Base-by-base conservation (phyloP, 2,329 filamentous ascomycete species). In the Clathrospora elynae region DNA sequence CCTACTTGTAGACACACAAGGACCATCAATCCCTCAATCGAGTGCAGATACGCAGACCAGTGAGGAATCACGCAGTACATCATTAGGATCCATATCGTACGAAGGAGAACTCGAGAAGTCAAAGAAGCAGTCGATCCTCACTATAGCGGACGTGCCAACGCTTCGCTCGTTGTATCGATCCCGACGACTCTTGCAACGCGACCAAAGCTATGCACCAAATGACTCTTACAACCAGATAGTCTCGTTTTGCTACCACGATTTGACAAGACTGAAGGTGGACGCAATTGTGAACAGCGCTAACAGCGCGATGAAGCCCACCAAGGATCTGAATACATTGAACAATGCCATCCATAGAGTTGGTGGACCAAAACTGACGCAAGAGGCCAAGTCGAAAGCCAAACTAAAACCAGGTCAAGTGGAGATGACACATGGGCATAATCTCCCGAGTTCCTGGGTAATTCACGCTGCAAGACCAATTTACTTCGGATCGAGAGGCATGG, bases 251-350 rank as follows among this genome's bases (percentile, higher is more conserved):
- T 53, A 51, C 28, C 50, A 65, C 32, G 62, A 70, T 19, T 35
- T 71, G 5, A 68, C 64, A 1, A 54, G 50, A n/a, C 20, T 71
- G 3, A 53, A 58, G 16, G 65, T 68, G 0, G 67, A 68, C 28
- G 65, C 65, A 8, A 68, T 71, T 13, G 61, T 71, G 8, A 69
- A 65, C 28, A 64, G 59, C 28, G 57, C 64, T 1, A 61, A 60
- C 10, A 29, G 18, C 6, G 29, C 43, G 2, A 31, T 66, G 35
- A 53, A 42, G 5, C 9, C 46, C 23, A 37, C 43, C 7, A 53
- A 37, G 38, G 8, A 23, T 6, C 33, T 20, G 6, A 42, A 49
- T 2, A 62, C 52, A 3, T 50, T 70, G 11, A 64, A 66, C 12
- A 22, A 56, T 18, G 34, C 45, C 6, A 39, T 70, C 5, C 59